Evolutionary conservation across 805 yeast genomes (phyloP), one percentile per base, ranked within the genome.

Genomic region (Sugiyamaella marilandica): DNA sequence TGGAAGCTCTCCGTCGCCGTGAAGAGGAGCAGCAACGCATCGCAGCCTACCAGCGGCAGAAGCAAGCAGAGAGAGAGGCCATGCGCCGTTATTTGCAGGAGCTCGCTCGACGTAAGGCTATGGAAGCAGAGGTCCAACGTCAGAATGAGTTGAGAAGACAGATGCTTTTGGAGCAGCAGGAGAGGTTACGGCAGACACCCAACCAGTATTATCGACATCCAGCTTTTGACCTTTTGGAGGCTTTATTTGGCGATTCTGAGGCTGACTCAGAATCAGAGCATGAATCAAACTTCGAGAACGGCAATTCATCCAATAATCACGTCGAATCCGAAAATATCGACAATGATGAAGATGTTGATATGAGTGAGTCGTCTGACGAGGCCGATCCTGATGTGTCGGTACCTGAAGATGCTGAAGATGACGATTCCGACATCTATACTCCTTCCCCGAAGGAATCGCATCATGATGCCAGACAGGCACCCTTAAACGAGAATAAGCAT

Each of bases 371-470:
- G 26, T 11, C 21, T 33, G 41, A 32, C 37, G 52, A 46, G 8
- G 57, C 48, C 11, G 59, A 57, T n/a, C 57, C 55, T 7, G 55
- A 52, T 11, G 57, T 51, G 9, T 53, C 55, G n/a, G 57, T 50
- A 9, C 54, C 57, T 8, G 53, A 37, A 16, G 50, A 50, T 13
- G 46, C 44, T 16, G 51, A 49, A 31, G 41, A 53, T 21, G 32
- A 53, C 13, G 53, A 51, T 32, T 32, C 33, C 39, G 48, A 45
- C 41, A 37, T 49, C 39, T 50, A 45, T 44, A 36, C 19, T 11
- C 46, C 50, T 11, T 41, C 41, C 4, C 46, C 50, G 2, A 37
- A 51, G 49, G 14, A 29, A 9, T 39, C 8, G 5, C 24, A 39
- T 16, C 21, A 5, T 13, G 43, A 39, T 19, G 19, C 13, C 24